A percentile compares a stretch with the other conserved stretches of the same genome.
Conservation (phyloP, 2,329 filamentous ascomycete genomes). For the Thelonectria olida region DNA sequence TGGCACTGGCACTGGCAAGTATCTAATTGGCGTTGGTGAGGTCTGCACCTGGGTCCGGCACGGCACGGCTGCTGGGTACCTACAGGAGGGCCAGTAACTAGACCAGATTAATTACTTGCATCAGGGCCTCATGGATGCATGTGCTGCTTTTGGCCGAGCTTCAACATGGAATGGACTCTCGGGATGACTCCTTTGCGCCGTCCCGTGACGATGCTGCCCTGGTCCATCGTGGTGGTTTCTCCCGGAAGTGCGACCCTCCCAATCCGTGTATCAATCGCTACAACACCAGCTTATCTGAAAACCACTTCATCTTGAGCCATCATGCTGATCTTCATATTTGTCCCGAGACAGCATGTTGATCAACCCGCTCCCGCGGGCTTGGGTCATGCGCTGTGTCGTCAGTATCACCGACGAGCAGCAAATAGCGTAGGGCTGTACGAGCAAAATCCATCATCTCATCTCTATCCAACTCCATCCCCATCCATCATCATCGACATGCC, state of each 20-base stretch:
- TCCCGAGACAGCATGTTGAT: too few species aligned
- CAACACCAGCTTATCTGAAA: too few species aligned
- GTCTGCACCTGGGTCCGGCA: too few species aligned
- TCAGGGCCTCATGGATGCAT: not conserved
- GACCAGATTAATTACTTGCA: not conserved
- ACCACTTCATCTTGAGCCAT: too few species aligned
- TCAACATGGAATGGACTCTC: not conserved
- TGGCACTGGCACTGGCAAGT: too few species aligned
- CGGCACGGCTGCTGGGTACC: too few species aligned
- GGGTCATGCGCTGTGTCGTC: constrained; percentile 21
- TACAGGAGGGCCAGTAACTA: not conserved
- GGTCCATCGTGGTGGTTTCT: not conserved
- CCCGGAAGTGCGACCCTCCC: too few species aligned
- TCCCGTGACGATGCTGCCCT: not conserved
- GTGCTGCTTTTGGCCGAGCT: not conserved
- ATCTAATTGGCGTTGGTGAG: too few species aligned
- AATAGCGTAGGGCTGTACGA: not conserved
- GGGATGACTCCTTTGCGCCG: not conserved
- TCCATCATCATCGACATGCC: not conserved
- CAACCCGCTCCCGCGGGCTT: constrained; percentile 13
- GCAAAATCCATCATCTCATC: not conserved
- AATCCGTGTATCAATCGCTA: too few species aligned
- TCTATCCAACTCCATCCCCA: not conserved
- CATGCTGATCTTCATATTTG: too few species aligned
- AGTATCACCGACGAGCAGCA: not conserved